These are phyloP conservation scores for Acrasis kona DNA, from an alignment of 78 protist genomes.

Conservation along the genomic window DNA sequence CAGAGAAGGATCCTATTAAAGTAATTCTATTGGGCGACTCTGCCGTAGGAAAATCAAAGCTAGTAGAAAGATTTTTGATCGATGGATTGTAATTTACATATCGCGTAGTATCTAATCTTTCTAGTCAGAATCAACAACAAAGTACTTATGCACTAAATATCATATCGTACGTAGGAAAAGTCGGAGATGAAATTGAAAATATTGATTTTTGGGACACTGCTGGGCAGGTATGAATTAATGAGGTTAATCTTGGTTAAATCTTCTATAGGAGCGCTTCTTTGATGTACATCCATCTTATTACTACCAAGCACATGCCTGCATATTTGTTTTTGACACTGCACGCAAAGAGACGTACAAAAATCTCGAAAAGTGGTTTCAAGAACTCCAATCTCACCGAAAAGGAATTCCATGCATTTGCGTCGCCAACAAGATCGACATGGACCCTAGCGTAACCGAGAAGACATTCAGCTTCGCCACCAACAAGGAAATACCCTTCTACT, in stretches of 20 bases:
- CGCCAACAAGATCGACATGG: constrained; percentile 59
- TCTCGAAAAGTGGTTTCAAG: constrained; percentile 45
- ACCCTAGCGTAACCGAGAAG: constrained; percentile 17
- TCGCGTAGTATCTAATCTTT: no score
- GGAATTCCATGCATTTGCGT: constrained; percentile 46
- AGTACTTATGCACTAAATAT: no score
- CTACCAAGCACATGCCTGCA: constrained; percentile 34
- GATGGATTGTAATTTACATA: neutral
- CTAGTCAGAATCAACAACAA: no score
- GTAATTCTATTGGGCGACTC: constrained; percentile 43
- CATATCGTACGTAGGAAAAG: constrained; percentile 7
- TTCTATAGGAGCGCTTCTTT: constrained; percentile 57
- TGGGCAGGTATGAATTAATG: no score
- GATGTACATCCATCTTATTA: constrained; percentile 52
- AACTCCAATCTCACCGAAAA: constrained; percentile 26
- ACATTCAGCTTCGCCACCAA: constrained; percentile 38
- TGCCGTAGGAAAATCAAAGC: constrained; percentile 57
- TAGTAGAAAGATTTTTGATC: constrained; percentile 48
- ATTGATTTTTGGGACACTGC: constrained; percentile 63
- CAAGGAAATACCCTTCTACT: constrained; percentile 30
- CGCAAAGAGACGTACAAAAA: constrained; percentile 48
- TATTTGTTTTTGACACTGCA: constrained; percentile 46
- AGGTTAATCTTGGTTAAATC: no score
- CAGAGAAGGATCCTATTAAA: no score
- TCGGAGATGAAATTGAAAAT: neutral